Base-by-base conservation (phyloP, 2,329 filamentous ascomycete species). In the Colletotrichum tamarilloi region DNA sequence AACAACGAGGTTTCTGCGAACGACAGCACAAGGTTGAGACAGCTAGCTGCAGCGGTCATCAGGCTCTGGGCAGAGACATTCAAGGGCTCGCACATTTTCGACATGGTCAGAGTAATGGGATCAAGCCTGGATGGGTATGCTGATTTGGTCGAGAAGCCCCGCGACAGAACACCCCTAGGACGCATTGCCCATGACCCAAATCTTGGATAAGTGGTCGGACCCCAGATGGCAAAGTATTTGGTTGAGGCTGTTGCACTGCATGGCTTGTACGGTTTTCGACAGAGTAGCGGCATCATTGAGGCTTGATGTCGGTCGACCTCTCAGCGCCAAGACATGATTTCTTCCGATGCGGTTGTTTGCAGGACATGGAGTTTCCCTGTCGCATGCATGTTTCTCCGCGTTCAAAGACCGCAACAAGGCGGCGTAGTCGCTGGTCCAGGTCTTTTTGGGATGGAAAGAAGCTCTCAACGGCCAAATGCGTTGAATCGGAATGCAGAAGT, bases 21-120 rank as follows among this genome's bases (percentile, higher is more conserved):
- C 67, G 88, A 91, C 75, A 82, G 84, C 52, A 82, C 84, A 22
- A 88, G 87, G 77, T 79, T 91, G 62, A 84, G 88, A 19, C 88
- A 90, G 76, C 82, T 91, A 5, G 88, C 89, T 0, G 86, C 85
- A 16, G 89, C 89, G 0, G 89, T 92, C 30, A 86, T 91, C 38
- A 84, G 88, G 42, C 83, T 92, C 2, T 91, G 89, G 89, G 88
- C 89, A 0, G 89, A 91, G 78, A 88, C 89, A 1, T 91, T 91
- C 79, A 90, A 90, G 74, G 90, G 89, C 12, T 86, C 86, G 12
- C 89, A 91, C 76, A 87, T 91, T 7, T 91, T 91, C 76, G 89
- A 91, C 70, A 85, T 91, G 72, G 86, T 91, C 55, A 87, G 87
- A 76, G 86, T 88, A 3, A 90, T 92, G 84, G 89, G 88, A 0